phyloP scores from a whole-genome alignment of 2,329 filamentous ascomycete genomes.

The Pyrenophora teres region DNA sequence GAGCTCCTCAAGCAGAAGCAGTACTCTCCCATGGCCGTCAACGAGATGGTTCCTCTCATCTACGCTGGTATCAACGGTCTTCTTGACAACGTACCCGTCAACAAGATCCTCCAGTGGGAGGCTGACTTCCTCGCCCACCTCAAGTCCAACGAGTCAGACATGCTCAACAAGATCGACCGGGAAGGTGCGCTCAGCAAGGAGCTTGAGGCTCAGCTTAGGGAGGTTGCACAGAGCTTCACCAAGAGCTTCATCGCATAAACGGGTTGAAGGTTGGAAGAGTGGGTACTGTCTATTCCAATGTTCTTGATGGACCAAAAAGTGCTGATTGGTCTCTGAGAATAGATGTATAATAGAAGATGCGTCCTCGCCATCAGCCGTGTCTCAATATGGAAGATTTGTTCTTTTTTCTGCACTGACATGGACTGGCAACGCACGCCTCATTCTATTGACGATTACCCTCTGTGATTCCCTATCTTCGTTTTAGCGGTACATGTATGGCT shows the following conservation, averaged over 20 bases:
- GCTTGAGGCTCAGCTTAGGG: constrained; percentile 79
- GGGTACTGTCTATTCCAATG: constrained; percentile 45
- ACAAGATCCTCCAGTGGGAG: constrained; percentile 94
- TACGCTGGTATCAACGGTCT: constrained; percentile 98
- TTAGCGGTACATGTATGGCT: constrained; percentile 35
- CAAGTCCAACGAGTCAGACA: constrained; percentile 83
- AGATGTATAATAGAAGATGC: constrained; percentile 50
- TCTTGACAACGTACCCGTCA: constrained; percentile 86
- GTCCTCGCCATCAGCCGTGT: constrained; percentile 48
- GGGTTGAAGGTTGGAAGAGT: constrained; percentile 38
- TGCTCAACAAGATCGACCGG: constrained; percentile 87
- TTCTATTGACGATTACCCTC: constrained; percentile 10
- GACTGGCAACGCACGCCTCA: constrained; percentile 14
- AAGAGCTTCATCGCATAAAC: constrained; percentile 81
- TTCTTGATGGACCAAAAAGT: constrained; percentile 44
- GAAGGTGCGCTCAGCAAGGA: constrained; percentile 97
- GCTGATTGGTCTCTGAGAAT: constrained; percentile 47
- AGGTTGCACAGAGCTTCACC: constrained; percentile 79
- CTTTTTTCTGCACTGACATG: constrained; percentile 28
- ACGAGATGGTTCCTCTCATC: constrained; percentile 99
- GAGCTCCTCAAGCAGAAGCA: constrained; percentile 99
- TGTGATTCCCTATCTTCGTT: constrained; percentile 32
- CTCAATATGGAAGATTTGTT: constrained; percentile 46
- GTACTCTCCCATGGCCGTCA: constrained; percentile 97
- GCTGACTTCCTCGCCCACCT: constrained; percentile 90